Evolutionary conservation across 1,284 basidiomycete genomes (phyloP), one percentile per base, ranked within the genome.

Genomic region (Ganoderma sinense): DNA sequence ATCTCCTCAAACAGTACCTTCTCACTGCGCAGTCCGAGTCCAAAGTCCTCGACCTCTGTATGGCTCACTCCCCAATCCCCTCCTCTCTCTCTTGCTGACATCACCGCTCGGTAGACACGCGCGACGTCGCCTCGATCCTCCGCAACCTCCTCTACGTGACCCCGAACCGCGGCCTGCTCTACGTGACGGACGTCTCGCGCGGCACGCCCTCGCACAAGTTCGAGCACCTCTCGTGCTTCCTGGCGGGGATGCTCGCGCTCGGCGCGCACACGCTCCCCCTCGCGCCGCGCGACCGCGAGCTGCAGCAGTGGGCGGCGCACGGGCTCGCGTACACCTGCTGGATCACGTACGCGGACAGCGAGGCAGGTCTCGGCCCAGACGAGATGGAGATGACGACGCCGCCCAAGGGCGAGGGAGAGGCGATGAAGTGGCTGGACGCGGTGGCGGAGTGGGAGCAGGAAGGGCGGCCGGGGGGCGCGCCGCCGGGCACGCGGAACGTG

Each of bases 171-270:
- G 78, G 88, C 51, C 83, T 94, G 11, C 85, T 94, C 48, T 94
- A 93, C 74, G 78, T 78, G 31, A 80, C 79, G 4, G 76, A 76
- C 66, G 66, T 77, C 63, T 72, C 73, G 45, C 14, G 29, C 29
- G 78, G 74, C 36, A 73, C 74, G 20, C 85, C 87, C 14, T 83
- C 85, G 18, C 88, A 91, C 74, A 79, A 77, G 23, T 89, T 94
- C 67, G 93, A 94, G 74, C 93, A 94, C 75, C 83, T 94, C 64
- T 89, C 92, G 13, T 94, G 93, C 80, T 94, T 94, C 83, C 84
- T 94, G 62, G 91, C 92, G 0, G 93, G 92, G 20, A 80, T 94
- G n/a, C 84, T 94, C 67, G 91, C 92, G 1, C 85, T 94, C 20
- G 93, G 93, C 65, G 90, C 82, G 0, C 85, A 89, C 65, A 86